Base-by-base conservation (phyloP, 495 filamentous ascomycete species). In the Recurvomyces mirabilis region DNA sequence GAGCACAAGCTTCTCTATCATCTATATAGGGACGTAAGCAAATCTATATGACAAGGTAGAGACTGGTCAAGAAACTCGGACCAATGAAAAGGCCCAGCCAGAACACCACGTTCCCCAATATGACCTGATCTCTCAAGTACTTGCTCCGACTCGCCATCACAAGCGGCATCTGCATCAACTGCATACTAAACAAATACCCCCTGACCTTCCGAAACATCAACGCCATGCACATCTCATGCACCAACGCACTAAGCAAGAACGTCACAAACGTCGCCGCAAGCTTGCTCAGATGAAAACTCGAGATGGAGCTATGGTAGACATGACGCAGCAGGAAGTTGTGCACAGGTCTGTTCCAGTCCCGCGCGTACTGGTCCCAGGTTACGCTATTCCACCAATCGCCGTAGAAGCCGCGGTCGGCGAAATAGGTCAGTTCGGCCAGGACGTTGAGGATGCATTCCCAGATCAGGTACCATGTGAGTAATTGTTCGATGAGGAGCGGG, bases 381-480 rank as follows among this genome's bases (percentile, higher is more conserved):
- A 75, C 68, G 31, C 34, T 45, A 48, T 68, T 68, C 65, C 65
- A 68, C 81, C 82, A 87, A 49, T 76, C 76, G 28, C 75, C 77
- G 55, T 86, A 86, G 63, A 86, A 86, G 35, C 73, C 73, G 34
- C 82, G 75, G 57, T 86, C 82, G n/a, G 81, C 80, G 55, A 85
- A 87, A 28, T 64, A 61, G 1, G 79, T 84, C 40, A 87, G 56
- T 56, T 87, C 82, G 4, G 79, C 82, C 4, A 85, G 59, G 28
- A 82, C 71, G 63, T 87, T 86, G 39, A 86, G 74, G 38, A 84
- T 72, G 38, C 78, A 79, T 63, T 86, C 82, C 82, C 82, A 87
- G 55, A 87, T 84, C 20, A 87, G 69, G 55, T 84, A 86, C 75
- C 77, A 82, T 15, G 69, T 60, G 41, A 78, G 61, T 45, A 84